Evolutionary conservation across 495 filamentous ascomycete species (phyloP).

Genomic region (Trichoderma orchidacearum): DNA sequence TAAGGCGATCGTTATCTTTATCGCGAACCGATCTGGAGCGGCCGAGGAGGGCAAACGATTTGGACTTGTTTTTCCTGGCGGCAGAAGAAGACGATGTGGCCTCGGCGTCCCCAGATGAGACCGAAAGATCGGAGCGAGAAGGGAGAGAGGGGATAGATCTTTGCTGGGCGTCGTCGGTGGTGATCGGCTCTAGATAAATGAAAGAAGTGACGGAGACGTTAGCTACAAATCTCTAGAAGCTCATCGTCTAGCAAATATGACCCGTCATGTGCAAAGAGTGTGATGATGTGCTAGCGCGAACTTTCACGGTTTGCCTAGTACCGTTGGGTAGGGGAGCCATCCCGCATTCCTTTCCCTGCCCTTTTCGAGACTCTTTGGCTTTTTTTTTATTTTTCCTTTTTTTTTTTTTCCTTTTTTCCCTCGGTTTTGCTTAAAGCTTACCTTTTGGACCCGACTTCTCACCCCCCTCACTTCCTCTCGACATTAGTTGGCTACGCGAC

Average conservation of each 20-base stretch:
- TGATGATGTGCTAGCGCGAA: background rate
- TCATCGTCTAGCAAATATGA: no score
- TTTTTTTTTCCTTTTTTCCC: no score
- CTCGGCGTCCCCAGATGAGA: slow-evolving; percentile 26
- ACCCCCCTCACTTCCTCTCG: slow-evolving; percentile 24
- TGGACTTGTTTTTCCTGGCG: slow-evolving; percentile 35
- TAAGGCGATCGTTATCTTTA: slow-evolving; percentile 21
- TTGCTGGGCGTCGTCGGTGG: slow-evolving; percentile 6
- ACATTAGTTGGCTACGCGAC: slow-evolving; percentile 26
- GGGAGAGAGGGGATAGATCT: slow-evolving; percentile 19
- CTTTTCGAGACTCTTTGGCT: no score
- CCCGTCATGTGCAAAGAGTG: background rate
- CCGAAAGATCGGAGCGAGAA: slow-evolving; percentile 29
- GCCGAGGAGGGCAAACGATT: slow-evolving; percentile 44
- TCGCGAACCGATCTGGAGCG: slow-evolving; percentile 58
- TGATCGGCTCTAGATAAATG: background rate
- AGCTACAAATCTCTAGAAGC: background rate
- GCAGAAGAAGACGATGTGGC: slow-evolving; percentile 7
- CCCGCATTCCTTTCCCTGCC: no score
- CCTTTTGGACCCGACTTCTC: slow-evolving; percentile 8
- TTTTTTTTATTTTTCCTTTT: no score
- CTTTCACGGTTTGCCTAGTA: background rate
- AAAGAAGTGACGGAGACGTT: background rate
- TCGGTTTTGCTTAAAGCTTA: no score
- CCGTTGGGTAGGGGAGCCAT: no score